Conservation (phyloP, 306 rosid species). For the Corylus avellana region DNA sequence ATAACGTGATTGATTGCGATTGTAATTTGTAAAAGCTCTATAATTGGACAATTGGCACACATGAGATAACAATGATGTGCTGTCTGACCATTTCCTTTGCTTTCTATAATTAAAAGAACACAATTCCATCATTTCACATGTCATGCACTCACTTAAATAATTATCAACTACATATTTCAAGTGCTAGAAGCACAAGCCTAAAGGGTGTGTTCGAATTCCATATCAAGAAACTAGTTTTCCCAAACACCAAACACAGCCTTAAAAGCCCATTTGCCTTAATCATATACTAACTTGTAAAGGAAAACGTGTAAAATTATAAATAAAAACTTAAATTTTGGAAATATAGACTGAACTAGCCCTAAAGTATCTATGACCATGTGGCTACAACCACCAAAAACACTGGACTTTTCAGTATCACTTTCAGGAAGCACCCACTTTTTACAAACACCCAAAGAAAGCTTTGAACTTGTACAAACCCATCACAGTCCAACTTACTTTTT, state of each 20-base stretch:
- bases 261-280: neutral
- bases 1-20: neutral
- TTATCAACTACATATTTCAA: neutral
- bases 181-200: neutral
- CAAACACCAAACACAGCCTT: neutral
- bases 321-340: neutral
- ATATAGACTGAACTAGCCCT: neutral
- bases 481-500: neutral
- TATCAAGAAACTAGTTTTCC: neutral
- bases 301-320: neutral
- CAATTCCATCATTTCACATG: slow-evolving; percentile 2
- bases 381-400: neutral
- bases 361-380: neutral
- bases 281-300: neutral
- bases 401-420: neutral
- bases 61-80: neutral
- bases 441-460: neutral
- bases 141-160: neutral
- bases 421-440: neutral
- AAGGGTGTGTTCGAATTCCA: neutral
- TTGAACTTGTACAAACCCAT: neutral
- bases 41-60: neutral
- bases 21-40: neutral
- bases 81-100: neutral
- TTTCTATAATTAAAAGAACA: neutral